phyloP scores from a whole-genome alignment of 805 yeast species.

The Dipodascus albidus region DNA sequence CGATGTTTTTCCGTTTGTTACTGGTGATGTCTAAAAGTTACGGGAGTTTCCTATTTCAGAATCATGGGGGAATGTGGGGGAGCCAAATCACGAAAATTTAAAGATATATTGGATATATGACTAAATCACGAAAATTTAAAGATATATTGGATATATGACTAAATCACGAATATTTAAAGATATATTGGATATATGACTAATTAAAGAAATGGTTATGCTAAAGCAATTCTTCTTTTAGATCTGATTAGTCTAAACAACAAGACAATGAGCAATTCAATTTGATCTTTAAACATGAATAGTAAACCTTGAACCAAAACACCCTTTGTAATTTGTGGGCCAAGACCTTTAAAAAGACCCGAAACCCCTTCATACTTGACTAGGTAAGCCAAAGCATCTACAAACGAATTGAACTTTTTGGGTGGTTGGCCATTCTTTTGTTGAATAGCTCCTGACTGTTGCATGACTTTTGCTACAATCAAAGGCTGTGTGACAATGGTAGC shows the following conservation, averaged over 20 bases:
- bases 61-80: no score
- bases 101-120: no score
- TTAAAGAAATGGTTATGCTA: background rate
- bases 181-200: no score
- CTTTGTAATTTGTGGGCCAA: conserved; percentile 68
- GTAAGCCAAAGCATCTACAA: conserved; percentile 51
- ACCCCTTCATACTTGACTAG: conserved; percentile 55
- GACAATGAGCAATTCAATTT: conserved; percentile 29
- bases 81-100: no score
- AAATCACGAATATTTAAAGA: no score
- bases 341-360: conserved; percentile 62
- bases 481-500: conserved; percentile 81
- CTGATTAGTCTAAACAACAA: background rate
- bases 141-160: no score
- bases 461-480: conserved; percentile 70
- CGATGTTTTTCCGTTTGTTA: no score
- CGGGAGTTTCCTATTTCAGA: no score
- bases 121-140: no score
- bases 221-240: background rate
- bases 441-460: conserved; percentile 42
- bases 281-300: conserved; percentile 71
- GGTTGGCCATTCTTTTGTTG: conserved; percentile 6
- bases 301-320: conserved; percentile 80
- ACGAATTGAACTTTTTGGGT: conserved; percentile 34
- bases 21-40: no score